Evolutionary conservation across 345 rosid genomes (phyloP), one percentile per base, ranked within the genome.

Genomic region (Eucalyptus fibrosa): DNA sequence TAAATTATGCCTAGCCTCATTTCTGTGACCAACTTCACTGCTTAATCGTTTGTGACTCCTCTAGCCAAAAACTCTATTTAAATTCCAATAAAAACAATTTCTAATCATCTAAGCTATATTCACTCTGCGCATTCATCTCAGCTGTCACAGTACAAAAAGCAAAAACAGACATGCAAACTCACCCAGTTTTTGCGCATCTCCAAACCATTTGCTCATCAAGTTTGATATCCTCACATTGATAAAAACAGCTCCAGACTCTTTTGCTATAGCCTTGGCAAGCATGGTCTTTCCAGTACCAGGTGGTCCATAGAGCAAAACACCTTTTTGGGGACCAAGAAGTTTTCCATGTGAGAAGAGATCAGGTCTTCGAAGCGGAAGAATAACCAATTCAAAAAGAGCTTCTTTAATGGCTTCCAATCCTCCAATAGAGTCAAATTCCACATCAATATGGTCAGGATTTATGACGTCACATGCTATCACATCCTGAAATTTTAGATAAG

Each of bases 141-240:
- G 45, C 82, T 72, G 45, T 72, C 82, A 37, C 26, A 17, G 44
- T 34, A 72, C 26, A 69, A 17, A 37, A 72, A 34, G 82, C 13
- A 37, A 19, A 37, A 18, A 18, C 82, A 37, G 28, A 37, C 28
- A 2, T 72, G 8, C 7, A 14, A 86, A 92, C 98, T 92, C 92
- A 97, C 99, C 99, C 80, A 98, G 99, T 94, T 98, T 98, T 92
- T 96, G 99, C 81, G 99, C 98, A 95, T 97, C 99, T 89, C 99
- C 99, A 94, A 98, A 97, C 99, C 99, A 96, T 91, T 97, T 96
- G 98, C 99, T 97, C 99, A 96, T 97, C 24, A 98, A 92, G 93
- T 96, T 96, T 2, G 99, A 96, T 83, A 98, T 92, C 94, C 95
- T 92, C 44, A 98, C 99, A 90, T 98, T 98, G 47, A 97, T 98